Evolutionary conservation across 164 flowering plant species (phyloP).

Genomic region (Macadamia integrifolia): DNA sequence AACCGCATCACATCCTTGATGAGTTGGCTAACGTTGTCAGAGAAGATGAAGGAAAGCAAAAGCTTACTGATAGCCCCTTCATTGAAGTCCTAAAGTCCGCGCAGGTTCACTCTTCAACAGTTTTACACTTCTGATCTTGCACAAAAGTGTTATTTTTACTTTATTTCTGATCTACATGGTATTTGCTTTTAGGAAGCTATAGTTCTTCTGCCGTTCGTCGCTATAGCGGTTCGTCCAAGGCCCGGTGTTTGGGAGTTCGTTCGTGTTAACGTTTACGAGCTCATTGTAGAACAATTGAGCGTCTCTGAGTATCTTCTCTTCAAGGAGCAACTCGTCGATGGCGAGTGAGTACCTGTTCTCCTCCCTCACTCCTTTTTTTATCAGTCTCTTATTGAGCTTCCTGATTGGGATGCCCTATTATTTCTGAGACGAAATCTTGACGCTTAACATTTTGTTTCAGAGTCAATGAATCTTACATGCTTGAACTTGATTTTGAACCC

Average conservation of each 20-base stretch:
- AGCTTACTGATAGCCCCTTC: conserved; percentile 55
- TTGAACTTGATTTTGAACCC: conserved; percentile 97
- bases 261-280: conserved; percentile 79
- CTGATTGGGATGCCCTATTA: no score
- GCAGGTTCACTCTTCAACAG: conserved; percentile 30
- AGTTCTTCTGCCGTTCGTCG: conserved; percentile 88
- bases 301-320: conserved; percentile 78
- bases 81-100: conserved; percentile 65
- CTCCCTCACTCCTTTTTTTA: neutral
- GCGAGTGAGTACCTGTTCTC: conserved; percentile 33
- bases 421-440: neutral
- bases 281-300: conserved; percentile 74
- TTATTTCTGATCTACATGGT: neutral
- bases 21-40: conserved; percentile 46
- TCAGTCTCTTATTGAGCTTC: neutral
- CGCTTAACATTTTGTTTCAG: conserved; percentile 18
- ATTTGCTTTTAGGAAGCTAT: conserved; percentile 72
- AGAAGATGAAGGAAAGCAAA: conserved; percentile 32
- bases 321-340: conserved; percentile 82
- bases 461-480: conserved; percentile 31
- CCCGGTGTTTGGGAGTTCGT: conserved; percentile 99
- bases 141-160: neutral
- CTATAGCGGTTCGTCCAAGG: conserved; percentile 86
- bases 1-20: conserved; percentile 73
- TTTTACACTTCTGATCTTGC: neutral